Evolutionary conservation across 2,329 filamentous ascomycete genomes (phyloP).

Genomic region (Sporothrix inflata): DNA sequence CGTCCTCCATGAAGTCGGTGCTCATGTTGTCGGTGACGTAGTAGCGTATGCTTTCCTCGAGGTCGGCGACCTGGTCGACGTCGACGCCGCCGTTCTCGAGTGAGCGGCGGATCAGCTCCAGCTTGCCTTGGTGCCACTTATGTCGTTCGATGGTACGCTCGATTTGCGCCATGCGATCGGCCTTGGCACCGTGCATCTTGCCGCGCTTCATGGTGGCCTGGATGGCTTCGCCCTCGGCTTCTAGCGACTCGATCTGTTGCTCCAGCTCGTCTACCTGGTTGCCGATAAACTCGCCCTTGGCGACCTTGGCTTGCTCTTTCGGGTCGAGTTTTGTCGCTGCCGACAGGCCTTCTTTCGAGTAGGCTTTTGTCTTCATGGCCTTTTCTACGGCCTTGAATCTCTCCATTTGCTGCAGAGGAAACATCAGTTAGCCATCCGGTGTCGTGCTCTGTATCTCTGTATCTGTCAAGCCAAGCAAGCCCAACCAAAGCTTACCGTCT

Average conservation of each 20-base stretch:
- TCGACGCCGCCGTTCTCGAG: slow-evolving; percentile 93
- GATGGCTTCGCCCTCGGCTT: slow-evolving; percentile 86
- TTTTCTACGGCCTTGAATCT: slow-evolving; percentile 99
- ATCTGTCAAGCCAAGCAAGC: no score
- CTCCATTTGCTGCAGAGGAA: slow-evolving; percentile 80
- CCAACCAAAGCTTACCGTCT: slow-evolving; percentile 78
- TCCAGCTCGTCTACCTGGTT: slow-evolving; percentile 90
- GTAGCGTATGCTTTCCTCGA: slow-evolving; percentile 92
- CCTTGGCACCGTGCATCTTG: slow-evolving; percentile 82
- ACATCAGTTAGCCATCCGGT: not conserved
- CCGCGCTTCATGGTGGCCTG: slow-evolving; percentile 92
- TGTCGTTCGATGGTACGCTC: slow-evolving; percentile 84
- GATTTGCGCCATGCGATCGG: slow-evolving; percentile 85
- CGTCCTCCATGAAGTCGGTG: slow-evolving; percentile 90
- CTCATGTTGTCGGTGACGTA: slow-evolving; percentile 91
- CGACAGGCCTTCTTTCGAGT: slow-evolving; percentile 95
- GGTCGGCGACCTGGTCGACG: slow-evolving; percentile 78
- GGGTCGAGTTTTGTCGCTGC: slow-evolving; percentile 92
- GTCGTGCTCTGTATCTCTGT: no score
- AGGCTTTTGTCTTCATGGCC: slow-evolving; percentile 99
- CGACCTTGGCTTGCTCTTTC: slow-evolving; percentile 94
- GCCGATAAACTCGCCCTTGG: slow-evolving; percentile 83
- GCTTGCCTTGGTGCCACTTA: slow-evolving; percentile 93
- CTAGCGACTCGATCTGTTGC: slow-evolving; percentile 87
- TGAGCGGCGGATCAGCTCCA: slow-evolving; percentile 86